A percentile compares a stretch with the other conserved stretches of the same genome.
Conservation (phyloP, 2,329 filamentous ascomycete genomes). For the Aspergillus pseudoglaucus region DNA sequence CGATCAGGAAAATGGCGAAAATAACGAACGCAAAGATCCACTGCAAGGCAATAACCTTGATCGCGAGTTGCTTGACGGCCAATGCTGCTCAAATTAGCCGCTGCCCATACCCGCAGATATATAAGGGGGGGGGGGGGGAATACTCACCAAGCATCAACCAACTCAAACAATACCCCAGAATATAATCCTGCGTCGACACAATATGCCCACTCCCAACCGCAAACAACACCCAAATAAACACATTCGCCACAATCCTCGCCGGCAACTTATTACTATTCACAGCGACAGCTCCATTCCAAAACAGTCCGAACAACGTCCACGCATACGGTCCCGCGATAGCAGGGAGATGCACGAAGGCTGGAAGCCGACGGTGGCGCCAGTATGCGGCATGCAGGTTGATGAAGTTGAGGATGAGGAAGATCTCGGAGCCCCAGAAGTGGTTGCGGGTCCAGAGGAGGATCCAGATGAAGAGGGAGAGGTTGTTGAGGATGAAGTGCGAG, state of each 20-base stretch:
- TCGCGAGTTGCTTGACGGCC: slow-evolving; percentile 68
- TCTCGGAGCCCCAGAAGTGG: slow-evolving; percentile 67
- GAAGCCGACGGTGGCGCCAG: slow-evolving; percentile 68
- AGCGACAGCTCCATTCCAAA: slow-evolving; percentile 83
- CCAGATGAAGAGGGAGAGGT: slow-evolving; percentile 74
- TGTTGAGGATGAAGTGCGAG: slow-evolving; percentile 78
- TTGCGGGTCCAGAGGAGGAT: slow-evolving; percentile 74
- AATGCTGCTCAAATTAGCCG: slow-evolving; percentile 45
- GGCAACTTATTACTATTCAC: slow-evolving; percentile 61
- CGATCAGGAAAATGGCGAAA: slow-evolving; percentile 66
- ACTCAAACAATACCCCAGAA: slow-evolving; percentile 72
- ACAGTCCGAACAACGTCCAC: slow-evolving; percentile 80
- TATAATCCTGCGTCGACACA: slow-evolving; percentile 63
- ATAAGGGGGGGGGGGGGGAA: too few relatives aligned
- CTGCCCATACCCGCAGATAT: too few relatives aligned
- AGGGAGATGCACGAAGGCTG: slow-evolving; percentile 68
- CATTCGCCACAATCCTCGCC: slow-evolving; percentile 74
- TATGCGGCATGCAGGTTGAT: slow-evolving; percentile 73
- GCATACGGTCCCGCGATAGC: slow-evolving; percentile 71
- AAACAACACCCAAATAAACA: slow-evolving; percentile 80
- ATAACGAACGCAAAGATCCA: slow-evolving; percentile 91
- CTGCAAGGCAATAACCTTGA: slow-evolving; percentile 69
- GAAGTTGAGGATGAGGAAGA: slow-evolving; percentile 74
- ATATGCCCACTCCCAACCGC: slow-evolving; percentile 73
- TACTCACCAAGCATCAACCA: slow-evolving; percentile 64